These are phyloP conservation scores for Cyclanthera cordifolia DNA, from an alignment of 306 rosid genomes.

Conservation along the genomic window DNA sequence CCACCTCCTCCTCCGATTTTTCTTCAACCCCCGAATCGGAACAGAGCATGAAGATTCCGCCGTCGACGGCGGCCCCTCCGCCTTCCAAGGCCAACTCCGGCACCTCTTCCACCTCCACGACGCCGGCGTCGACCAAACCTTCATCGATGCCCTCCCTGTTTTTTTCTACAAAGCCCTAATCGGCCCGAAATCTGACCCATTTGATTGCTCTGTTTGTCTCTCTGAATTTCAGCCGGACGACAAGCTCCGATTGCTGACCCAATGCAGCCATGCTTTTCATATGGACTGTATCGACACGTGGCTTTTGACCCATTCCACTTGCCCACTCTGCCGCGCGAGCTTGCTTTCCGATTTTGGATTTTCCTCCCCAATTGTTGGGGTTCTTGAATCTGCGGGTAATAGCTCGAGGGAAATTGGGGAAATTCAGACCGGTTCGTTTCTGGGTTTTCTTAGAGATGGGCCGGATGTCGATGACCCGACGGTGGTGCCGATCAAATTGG, in stretches of 20 bases:
- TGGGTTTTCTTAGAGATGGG: constrained; percentile 24
- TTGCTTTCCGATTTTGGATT: constrained; percentile 48
- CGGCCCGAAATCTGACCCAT: constrained; percentile 60
- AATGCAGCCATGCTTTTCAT: constrained; percentile 95
- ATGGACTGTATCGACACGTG: constrained; percentile 88
- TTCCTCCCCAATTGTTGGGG: constrained; percentile 52
- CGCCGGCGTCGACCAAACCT: constrained; percentile 91
- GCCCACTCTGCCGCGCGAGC: constrained; percentile 76
- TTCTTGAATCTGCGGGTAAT: constrained; percentile 78
- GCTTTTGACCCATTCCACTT: constrained; percentile 90
- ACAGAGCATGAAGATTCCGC: constrained; percentile 55
- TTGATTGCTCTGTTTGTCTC: constrained; percentile 92
- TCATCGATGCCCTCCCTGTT: constrained; percentile 75
- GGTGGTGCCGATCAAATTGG: constrained; percentile 68
- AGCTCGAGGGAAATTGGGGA: constrained; percentile 63
- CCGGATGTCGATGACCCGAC: constrained; percentile 19
- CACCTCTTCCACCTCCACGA: constrained; percentile 93
- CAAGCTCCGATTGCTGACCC: constrained; percentile 73
- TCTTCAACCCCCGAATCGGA: constrained; percentile 37
- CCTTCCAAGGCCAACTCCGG: constrained; percentile 84
- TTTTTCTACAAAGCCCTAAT: constrained; percentile 69
- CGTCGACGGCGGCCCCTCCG: constrained; percentile 38
- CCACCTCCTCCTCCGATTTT: constrained; percentile 70
- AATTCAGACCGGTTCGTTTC: constrained; percentile 23
- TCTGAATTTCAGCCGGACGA: constrained; percentile 82